A percentile compares a stretch with the other conserved stretches of the same genome.
Conservation (phyloP, 768 basidiomycete species). For the Leucocoprinus sp. region DNA sequence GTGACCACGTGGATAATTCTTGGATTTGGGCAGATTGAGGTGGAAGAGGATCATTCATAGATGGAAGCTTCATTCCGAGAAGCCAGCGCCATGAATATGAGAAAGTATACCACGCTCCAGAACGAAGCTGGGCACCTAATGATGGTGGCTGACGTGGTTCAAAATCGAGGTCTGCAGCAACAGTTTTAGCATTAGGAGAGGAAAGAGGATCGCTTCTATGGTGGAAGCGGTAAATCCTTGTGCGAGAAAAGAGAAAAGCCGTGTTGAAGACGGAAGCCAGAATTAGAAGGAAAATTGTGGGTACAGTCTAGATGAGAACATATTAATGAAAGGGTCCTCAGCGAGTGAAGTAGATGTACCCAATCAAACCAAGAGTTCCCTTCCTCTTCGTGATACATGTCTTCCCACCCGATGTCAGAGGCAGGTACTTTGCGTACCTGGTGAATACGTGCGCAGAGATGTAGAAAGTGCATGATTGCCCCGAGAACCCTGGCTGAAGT, state of each 20-base stretch:
- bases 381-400: conserved; percentile 62
- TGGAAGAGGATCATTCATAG: conserved; percentile 22
- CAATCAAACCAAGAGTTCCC: conserved; percentile 71
- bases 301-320: conserved; percentile 44
- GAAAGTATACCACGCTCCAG: conserved; percentile 43
- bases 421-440: conserved; percentile 50
- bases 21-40: conserved; percentile 50
- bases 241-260: conserved; percentile 63
- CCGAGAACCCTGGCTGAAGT: conserved; percentile 63
- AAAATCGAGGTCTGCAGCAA: conserved; percentile 44
- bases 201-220: conserved; percentile 54
- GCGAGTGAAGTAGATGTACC: conserved; percentile 30
- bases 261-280: conserved; percentile 47
- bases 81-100: conserved; percentile 59
- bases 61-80: conserved; percentile 48
- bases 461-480: conserved; percentile 54
- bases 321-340: conserved; percentile 10
- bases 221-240: conserved; percentile 61
- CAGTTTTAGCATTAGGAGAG: conserved; percentile 63
- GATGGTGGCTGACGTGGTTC: conserved; percentile 38
- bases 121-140: conserved; percentile 32
- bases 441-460: conserved; percentile 56
- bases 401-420: conserved; percentile 72
- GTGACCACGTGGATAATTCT: conserved; percentile 72
- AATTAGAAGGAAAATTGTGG: conserved; percentile 50